These are phyloP conservation scores for Hypoxylon sp. DNA, from an alignment of 2,329 filamentous ascomycete genomes.

Conservation along the genomic window DNA sequence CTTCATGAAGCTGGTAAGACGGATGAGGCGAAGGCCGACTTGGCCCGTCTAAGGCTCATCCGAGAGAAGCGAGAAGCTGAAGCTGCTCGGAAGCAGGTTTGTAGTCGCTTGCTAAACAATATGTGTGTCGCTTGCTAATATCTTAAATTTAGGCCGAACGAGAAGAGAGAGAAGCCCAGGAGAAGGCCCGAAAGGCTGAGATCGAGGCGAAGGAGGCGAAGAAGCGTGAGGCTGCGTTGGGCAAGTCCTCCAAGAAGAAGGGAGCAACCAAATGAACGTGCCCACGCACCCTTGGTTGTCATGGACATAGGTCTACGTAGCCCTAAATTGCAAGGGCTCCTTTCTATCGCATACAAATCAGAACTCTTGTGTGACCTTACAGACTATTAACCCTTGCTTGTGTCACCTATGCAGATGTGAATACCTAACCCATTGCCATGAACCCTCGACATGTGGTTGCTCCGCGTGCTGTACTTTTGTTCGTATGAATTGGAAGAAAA, in stretches of 20 bases:
- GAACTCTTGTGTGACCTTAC: conserved; percentile 8
- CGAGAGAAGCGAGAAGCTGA: conserved; percentile 89
- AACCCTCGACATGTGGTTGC: not conserved
- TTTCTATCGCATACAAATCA: conserved; percentile 24
- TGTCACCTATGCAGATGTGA: not conserved
- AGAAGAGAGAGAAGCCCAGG: conserved; percentile 68
- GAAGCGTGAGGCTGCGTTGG: conserved; percentile 67
- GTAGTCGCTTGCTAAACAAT: conserved; percentile 47
- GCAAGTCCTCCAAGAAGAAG: conserved; percentile 60
- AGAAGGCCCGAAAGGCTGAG: conserved; percentile 64
- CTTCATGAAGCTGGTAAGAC: conserved; percentile 96
- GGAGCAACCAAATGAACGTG: conserved; percentile 55
- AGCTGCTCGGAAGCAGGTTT: conserved; percentile 84
- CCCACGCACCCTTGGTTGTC: not conserved
- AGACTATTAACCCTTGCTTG: not conserved
- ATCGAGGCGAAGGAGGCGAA: conserved; percentile 70
- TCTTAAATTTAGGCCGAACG: conserved; percentile 65
- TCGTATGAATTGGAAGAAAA: not conserved
- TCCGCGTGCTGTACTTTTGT: not conserved
- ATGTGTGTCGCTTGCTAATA: conserved; percentile 46
- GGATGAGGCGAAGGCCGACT: conserved; percentile 90
- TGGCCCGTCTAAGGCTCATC: conserved; percentile 86
- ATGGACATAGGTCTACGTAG: conserved; percentile 21
- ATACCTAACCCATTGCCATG: not conserved
- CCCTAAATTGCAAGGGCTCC: not conserved